phyloP scores from a whole-genome alignment of 1,139 yeast species.

The Taphrina flavorubra region DNA sequence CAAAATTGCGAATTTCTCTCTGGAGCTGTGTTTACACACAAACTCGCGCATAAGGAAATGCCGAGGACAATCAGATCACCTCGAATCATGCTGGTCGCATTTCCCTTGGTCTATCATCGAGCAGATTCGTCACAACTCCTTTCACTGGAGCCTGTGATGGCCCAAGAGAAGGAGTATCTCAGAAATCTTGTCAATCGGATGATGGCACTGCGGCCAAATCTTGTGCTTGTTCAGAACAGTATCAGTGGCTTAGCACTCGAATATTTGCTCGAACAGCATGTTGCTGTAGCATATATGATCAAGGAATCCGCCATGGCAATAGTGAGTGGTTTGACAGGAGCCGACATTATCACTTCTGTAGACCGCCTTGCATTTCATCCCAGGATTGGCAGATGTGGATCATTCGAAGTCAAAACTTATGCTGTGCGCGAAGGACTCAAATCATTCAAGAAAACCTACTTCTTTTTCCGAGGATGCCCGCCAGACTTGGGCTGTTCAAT shows the following conservation, averaged over 20 bases:
- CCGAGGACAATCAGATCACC: constrained; percentile 68
- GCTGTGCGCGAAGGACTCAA: constrained; percentile 56
- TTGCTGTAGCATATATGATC: constrained; percentile 75
- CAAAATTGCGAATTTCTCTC: constrained; percentile 68
- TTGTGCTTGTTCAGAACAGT: constrained; percentile 78
- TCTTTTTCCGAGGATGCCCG: constrained; percentile 78
- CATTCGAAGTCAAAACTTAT: constrained; percentile 73
- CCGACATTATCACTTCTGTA: constrained; percentile 75
- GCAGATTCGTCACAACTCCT: constrained; percentile 67
- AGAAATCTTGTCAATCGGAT: constrained; percentile 81
- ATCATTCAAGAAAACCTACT: constrained; percentile 65
- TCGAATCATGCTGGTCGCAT: constrained; percentile 78
- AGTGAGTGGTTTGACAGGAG: constrained; percentile 77
- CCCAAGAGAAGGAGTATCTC: constrained; percentile 86
- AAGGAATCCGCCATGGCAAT: constrained; percentile 84
- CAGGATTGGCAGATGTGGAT: constrained; percentile 71
- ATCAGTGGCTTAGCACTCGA: constrained; percentile 84
- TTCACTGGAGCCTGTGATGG: constrained; percentile 79
- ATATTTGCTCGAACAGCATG: constrained; percentile 70
- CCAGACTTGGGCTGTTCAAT: constrained; percentile 80
- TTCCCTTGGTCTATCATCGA: constrained; percentile 84
- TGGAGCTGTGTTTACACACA: constrained; percentile 85
- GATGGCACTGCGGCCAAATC: constrained; percentile 74
- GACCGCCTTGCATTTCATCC: constrained; percentile 67
- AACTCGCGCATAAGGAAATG: constrained; percentile 83